phyloP scores from a whole-genome alignment of 2,329 filamentous ascomycete species.

The Chrysoporthe deuterocubensis region DNA sequence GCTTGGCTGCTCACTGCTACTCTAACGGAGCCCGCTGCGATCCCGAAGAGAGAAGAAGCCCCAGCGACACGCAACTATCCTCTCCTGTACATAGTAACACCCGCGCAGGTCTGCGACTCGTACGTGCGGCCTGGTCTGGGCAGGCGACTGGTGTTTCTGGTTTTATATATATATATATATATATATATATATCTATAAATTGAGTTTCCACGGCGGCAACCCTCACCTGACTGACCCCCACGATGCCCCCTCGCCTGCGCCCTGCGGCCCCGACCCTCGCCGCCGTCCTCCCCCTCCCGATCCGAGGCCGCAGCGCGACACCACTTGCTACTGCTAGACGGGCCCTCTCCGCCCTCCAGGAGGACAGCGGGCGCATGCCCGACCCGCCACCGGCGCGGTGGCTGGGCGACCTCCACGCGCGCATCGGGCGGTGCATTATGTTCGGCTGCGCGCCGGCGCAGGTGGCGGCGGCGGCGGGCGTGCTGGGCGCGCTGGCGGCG shows the following conservation, averaged over 20 bases:
- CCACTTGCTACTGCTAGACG: background rate
- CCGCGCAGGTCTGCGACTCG: no score
- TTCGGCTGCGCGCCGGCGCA: constrained; percentile 70
- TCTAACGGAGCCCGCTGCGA: no score
- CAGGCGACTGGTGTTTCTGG: no score
- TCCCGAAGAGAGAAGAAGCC: no score
- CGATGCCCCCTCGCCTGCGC: constrained; percentile 36
- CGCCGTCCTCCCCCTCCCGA: constrained; percentile 15
- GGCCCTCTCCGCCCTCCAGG: constrained; percentile 1
- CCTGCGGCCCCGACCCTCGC: constrained; percentile 13
- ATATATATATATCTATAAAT: no score
- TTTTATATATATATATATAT: no score
- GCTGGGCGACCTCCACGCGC: constrained; percentile 68
- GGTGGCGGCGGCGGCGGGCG: constrained; percentile 57
- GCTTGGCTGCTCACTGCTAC: no score
- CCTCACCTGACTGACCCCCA: background rate
- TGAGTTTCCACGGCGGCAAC: background rate
- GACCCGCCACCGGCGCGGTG: constrained; percentile 56
- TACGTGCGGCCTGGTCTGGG: no score
- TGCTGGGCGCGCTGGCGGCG: constrained; percentile 62
- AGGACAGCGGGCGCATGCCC: background rate
- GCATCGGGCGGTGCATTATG: constrained; percentile 74
- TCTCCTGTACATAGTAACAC: no score
- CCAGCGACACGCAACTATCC: no score
- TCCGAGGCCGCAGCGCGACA: constrained; percentile 17